These are phyloP conservation scores for Stentor coeruleus DNA, from an alignment of 73 alveolate genomes.

Conservation along the genomic window DNA sequence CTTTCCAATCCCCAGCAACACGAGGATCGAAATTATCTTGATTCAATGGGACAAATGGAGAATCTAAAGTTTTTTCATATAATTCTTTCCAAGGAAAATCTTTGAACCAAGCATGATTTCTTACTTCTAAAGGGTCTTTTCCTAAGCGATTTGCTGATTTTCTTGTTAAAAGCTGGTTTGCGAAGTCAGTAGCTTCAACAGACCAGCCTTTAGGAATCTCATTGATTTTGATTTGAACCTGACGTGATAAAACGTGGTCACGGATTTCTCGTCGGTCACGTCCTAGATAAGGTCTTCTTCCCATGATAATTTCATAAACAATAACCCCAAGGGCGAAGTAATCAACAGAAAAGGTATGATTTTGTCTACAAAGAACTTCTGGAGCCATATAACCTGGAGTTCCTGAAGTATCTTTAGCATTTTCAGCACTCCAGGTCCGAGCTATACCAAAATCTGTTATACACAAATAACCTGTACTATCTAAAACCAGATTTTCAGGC, in stretches of 20 bases:
- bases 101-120: constrained; percentile 90
- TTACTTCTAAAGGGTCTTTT: constrained; percentile 88
- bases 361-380: constrained; percentile 69
- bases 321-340: constrained; percentile 40
- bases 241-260: constrained; percentile 88
- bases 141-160: constrained; percentile 81
- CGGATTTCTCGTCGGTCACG: constrained; percentile 90
- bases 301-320: constrained; percentile 65
- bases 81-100: constrained; percentile 85
- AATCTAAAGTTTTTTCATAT: constrained; percentile 57
- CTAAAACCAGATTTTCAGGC: constrained; percentile 34
- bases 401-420: neutral
- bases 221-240: constrained; percentile 66
- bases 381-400: constrained; percentile 39
- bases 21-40: constrained; percentile 53
- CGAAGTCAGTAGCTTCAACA: constrained; percentile 92
- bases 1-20: constrained; percentile 31
- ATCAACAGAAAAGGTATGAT: constrained; percentile 60
- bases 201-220: constrained; percentile 95
- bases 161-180: constrained; percentile 63
- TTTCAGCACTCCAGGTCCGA: too few species aligned
- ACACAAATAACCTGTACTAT: constrained; percentile 24
- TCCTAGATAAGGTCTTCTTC: constrained; percentile 93
- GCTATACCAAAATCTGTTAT: constrained; percentile 41
- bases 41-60: constrained; percentile 78